phyloP scores from a whole-genome alignment of 225 moss, liverwort and hornwort genomes.

The Climacium dendroides region DNA sequence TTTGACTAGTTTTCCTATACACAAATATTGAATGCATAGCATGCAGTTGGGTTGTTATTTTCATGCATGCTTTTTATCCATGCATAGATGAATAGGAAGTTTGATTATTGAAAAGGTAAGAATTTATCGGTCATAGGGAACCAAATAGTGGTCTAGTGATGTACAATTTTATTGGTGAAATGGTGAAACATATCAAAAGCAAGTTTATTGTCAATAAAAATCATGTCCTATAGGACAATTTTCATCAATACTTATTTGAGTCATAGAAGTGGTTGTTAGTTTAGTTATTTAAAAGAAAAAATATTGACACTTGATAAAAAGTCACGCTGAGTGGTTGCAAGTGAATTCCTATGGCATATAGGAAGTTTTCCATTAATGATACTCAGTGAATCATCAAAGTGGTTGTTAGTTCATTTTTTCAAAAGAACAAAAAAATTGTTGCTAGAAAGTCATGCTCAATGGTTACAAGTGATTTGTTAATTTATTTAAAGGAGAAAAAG shows the following conservation, averaged over 20 bases:
- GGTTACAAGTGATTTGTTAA: too few species aligned
- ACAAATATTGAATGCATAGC: accelerated
- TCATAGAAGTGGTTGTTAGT: too few species aligned
- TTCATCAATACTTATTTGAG: too few species aligned
- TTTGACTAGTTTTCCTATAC: neutral
- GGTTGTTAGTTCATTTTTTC: neutral
- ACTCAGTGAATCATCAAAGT: neutral
- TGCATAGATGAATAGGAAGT: accelerated
- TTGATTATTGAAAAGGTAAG: accelerated
- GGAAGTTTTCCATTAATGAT: neutral
- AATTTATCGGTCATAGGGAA: accelerated
- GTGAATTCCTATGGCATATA: neutral
- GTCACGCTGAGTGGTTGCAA: too few species aligned
- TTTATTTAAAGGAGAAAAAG: too few species aligned
- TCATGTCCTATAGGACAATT: too few species aligned
- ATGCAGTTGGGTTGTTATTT: neutral
- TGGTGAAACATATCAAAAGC: too few species aligned
- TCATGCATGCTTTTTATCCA: neutral
- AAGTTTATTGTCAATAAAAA: too few species aligned
- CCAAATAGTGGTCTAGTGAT: neutral
- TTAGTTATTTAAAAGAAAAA: too few species aligned
- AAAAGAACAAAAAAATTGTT: neutral
- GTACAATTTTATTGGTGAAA: neutral
- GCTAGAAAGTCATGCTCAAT: too few species aligned
- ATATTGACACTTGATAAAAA: too few species aligned